Evolutionary conservation across 768 basidiomycete genomes (phyloP).

Genomic region (Leccinum rimulosum): DNA sequence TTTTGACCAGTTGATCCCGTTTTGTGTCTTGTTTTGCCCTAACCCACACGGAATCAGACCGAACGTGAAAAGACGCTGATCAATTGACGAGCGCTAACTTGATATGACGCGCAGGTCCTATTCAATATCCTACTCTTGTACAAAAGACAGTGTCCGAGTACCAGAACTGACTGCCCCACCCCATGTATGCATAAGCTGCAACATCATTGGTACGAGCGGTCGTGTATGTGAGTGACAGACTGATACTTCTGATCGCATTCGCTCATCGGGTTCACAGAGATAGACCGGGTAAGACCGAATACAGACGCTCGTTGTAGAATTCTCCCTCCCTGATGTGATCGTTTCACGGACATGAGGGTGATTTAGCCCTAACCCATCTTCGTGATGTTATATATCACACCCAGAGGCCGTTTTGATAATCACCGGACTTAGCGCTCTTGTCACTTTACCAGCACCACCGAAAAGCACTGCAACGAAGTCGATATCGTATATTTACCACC

Average conservation of each 20-base stretch:
- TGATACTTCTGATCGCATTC: not conserved
- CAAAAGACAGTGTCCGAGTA: no score
- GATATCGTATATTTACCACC: not conserved
- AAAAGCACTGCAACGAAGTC: not conserved
- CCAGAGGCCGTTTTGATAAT: not conserved
- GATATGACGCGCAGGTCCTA: not conserved
- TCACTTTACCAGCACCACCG: not conserved
- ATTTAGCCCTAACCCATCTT: not conserved
- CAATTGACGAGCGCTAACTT: not conserved
- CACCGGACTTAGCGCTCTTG: not conserved
- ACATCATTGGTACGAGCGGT: no score
- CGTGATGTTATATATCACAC: not conserved
- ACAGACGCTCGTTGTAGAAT: slow-evolving; percentile 5
- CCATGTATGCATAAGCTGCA: no score
- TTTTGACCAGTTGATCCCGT: not conserved
- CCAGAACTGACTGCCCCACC: not conserved
- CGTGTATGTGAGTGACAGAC: no score
- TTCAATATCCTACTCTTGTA: not conserved
- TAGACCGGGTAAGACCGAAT: not conserved
- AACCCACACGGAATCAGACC: not conserved
- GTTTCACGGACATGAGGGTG: not conserved
- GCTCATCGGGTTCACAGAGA: not conserved
- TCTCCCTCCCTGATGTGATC: slow-evolving; percentile 8
- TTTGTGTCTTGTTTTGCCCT: not conserved
- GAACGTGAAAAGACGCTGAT: not conserved